Conservation (phyloP, 1,139 yeast species). For the Lodderomyces jiufengensis region DNA sequence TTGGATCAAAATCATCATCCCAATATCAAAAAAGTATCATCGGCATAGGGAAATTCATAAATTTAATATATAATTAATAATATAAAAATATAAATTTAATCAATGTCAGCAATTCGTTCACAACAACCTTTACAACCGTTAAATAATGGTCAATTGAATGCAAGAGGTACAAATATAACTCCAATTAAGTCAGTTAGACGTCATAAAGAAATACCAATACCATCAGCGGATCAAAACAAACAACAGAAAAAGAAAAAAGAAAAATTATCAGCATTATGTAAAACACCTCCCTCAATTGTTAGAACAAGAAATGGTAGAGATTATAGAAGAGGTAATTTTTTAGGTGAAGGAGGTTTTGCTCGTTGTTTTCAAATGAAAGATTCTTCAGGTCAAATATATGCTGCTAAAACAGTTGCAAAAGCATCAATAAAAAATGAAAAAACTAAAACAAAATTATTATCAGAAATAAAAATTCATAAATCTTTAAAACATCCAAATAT, state of each 20-base stretch:
- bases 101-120: constrained; percentile 38
- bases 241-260: constrained; percentile 65
- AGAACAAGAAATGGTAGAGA: constrained; percentile 84
- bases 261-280: constrained; percentile 81
- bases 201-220: constrained; percentile 25
- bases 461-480: constrained; percentile 94
- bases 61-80: neutral
- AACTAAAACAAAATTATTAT: constrained; percentile 81
- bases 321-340: constrained; percentile 83
- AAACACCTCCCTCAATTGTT: constrained; percentile 92
- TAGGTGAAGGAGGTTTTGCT: constrained; percentile 99
- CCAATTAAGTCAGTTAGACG: constrained; percentile 39
- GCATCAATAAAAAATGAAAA: constrained; percentile 88
- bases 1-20: neutral
- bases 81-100: too few species aligned
- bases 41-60: neutral
- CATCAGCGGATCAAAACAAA: constrained; percentile 14
- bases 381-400: constrained; percentile 80
- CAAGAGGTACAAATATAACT: constrained; percentile 36
- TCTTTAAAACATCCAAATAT: constrained; percentile 84
- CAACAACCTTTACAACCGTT: constrained; percentile 49
- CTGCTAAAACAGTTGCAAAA: constrained; percentile 98
- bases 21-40: neutral
- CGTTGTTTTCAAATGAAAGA: constrained; percentile 97
- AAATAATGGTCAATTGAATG: constrained; percentile 43